These are phyloP conservation scores for Elongisporangium prolatum DNA, from an alignment of 352 stramenopile genomes.

Conservation along the genomic window DNA sequence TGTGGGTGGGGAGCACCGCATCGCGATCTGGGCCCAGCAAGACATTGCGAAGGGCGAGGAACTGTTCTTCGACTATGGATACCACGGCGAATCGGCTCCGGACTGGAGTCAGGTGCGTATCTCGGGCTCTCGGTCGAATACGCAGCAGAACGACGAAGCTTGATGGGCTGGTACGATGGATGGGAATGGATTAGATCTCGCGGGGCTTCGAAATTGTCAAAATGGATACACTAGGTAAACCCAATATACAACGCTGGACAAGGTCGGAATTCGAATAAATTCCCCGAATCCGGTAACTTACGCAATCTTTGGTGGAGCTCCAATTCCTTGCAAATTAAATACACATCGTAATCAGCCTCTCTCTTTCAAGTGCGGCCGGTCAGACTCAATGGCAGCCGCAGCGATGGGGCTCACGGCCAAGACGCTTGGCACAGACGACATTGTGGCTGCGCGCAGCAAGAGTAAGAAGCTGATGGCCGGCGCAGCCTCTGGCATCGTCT, in stretches of 20 bases:
- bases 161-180: background rate
- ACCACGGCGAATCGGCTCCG: constrained; percentile 49
- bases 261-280: background rate
- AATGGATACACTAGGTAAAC: background rate
- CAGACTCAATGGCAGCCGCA: background rate
- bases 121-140: constrained; percentile 14
- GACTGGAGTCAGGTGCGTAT: constrained; percentile 65
- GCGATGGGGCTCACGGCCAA: background rate
- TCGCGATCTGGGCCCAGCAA: constrained; percentile 90
- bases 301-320: background rate
- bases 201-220: background rate
- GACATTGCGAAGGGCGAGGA: constrained; percentile 84
- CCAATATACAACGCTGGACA: background rate
- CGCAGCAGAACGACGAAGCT: background rate
- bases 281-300: background rate
- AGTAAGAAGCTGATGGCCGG: constrained; percentile 71
- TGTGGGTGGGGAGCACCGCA: constrained; percentile 83
- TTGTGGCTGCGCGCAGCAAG: constrained; percentile 33
- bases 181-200: background rate
- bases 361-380: background rate
- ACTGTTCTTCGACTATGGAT: constrained; percentile 70
- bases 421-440: constrained; percentile 10
- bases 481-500: constrained; percentile 72
- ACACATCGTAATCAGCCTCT: background rate
- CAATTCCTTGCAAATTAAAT: background rate